Evolutionary conservation across 2,329 filamentous ascomycete species (phyloP).

Genomic region (Ploettnerulaceae sp.): DNA sequence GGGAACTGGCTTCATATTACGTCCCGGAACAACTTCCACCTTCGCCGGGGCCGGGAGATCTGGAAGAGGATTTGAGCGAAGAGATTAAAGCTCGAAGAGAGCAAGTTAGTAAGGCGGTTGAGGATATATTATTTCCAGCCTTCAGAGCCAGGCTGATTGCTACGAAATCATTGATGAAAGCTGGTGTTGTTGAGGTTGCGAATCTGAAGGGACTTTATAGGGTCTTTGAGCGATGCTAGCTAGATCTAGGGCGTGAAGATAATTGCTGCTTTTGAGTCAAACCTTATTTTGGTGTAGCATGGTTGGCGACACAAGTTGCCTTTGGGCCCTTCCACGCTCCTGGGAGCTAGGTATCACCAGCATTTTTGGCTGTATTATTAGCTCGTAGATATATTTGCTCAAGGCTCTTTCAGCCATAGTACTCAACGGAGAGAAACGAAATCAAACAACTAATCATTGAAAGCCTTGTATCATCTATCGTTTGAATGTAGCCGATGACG

Average conservation of each 20-base stretch:
- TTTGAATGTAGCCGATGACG: constrained; percentile 21
- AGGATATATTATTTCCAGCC: constrained; percentile 85
- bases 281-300: background rate
- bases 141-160: constrained; percentile 79
- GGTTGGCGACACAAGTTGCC: background rate
- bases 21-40: constrained; percentile 78
- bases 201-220: constrained; percentile 89
- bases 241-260: constrained; percentile 24
- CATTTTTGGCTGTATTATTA: constrained; percentile 7
- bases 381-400: constrained; percentile 7
- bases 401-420: constrained; percentile 10
- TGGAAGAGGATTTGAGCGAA: constrained; percentile 42
- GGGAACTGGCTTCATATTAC: constrained; percentile 84
- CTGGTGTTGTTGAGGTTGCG: constrained; percentile 76
- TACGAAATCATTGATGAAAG: constrained; percentile 70
- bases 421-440: constrained; percentile 5
- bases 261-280: constrained; percentile 2
- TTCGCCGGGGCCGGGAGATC: constrained; percentile 35
- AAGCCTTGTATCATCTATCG: constrained; percentile 27
- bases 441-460: background rate
- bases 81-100: constrained; percentile 54
- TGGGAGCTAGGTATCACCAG: background rate
- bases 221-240: constrained; percentile 93
- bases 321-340: background rate
- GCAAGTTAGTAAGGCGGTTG: constrained; percentile 70